Evolutionary conservation across 2,329 filamentous ascomycete species (phyloP).

Genomic region (Hirsutella rhossiliensis): DNA sequence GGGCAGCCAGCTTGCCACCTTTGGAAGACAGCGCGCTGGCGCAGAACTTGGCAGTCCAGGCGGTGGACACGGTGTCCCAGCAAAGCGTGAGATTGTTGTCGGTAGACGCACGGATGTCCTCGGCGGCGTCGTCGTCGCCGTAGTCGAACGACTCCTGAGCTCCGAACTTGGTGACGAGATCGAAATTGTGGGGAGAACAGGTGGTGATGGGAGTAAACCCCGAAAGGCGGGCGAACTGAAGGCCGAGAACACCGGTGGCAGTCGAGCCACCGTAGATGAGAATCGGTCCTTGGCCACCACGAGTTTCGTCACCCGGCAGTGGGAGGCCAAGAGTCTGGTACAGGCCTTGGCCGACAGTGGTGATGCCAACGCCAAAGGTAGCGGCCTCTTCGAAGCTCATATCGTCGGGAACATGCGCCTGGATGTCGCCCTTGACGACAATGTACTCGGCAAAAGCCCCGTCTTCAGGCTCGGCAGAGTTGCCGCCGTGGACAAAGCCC

Average conservation of each 20-base stretch:
- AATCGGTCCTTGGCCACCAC: conserved; percentile 13
- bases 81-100: conserved; percentile 13
- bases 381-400: conserved; percentile 14
- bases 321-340: conserved; percentile 15
- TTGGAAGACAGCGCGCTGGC: conserved; percentile 14
- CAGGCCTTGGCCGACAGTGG: conserved; percentile 16
- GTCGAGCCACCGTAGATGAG: conserved; percentile 33
- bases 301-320: conserved; percentile 7
- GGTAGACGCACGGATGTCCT: conserved; percentile 11
- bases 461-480: conserved; percentile 6
- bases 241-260: conserved; percentile 27
- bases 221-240: conserved; percentile 28
- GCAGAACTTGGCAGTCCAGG: conserved; percentile 18
- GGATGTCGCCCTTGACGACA: conserved; percentile 7
- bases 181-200: conserved; percentile 25
- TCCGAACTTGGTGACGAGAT: conserved; percentile 26
- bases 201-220: conserved; percentile 30
- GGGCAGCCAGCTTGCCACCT: background rate
- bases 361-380: conserved; percentile 11
- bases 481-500: conserved; percentile 11
- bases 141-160: conserved; percentile 32
- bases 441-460: conserved; percentile 20
- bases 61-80: conserved; percentile 22
- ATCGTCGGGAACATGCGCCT: conserved; percentile 12
- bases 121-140: conserved; percentile 8